These are phyloP conservation scores for Colletotrichum gigasporum DNA, from an alignment of 2,329 filamentous ascomycete species.

Conservation along the genomic window DNA sequence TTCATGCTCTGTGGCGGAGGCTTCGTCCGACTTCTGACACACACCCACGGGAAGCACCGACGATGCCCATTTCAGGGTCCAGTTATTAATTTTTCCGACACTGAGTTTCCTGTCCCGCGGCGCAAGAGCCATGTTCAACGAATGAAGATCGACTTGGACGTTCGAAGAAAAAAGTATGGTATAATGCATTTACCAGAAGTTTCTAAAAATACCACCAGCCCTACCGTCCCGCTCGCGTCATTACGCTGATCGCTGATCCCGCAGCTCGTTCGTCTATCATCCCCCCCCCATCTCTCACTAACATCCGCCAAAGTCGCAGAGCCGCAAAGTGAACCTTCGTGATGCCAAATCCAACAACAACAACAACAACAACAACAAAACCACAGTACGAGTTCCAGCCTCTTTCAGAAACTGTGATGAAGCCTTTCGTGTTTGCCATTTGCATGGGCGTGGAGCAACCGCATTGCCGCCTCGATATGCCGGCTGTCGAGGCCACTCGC, in stretches of 20 bases:
- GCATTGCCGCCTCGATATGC: conserved; percentile 12
- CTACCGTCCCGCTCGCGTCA: not conserved
- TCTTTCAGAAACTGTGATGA: not conserved
- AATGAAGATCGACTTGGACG: not conserved
- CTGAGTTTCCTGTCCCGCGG: not conserved
- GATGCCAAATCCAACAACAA: not conserved
- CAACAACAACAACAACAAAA: too few relatives aligned
- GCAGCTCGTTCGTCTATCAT: not conserved
- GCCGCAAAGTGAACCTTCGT: too few relatives aligned
- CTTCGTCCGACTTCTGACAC: not conserved
- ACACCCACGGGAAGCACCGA: not conserved
- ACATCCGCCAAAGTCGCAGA: too few relatives aligned
- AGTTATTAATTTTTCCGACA: not conserved
- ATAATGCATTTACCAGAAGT: not conserved
- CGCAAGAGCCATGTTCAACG: not conserved
- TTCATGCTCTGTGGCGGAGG: not conserved
- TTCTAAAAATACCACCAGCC: conserved; percentile 5
- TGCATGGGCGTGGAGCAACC: conserved; percentile 13
- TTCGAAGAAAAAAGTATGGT: not conserved
- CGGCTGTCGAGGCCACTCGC: conserved; percentile 5
- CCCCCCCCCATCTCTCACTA: not conserved
- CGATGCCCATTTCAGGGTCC: not conserved
- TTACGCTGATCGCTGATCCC: not conserved
- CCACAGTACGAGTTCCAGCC: not conserved
- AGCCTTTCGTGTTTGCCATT: conserved; percentile 1